Evolutionary conservation across 2,329 filamentous ascomycete species (phyloP).

Genomic region (Pseudofabraea citricarpa): DNA sequence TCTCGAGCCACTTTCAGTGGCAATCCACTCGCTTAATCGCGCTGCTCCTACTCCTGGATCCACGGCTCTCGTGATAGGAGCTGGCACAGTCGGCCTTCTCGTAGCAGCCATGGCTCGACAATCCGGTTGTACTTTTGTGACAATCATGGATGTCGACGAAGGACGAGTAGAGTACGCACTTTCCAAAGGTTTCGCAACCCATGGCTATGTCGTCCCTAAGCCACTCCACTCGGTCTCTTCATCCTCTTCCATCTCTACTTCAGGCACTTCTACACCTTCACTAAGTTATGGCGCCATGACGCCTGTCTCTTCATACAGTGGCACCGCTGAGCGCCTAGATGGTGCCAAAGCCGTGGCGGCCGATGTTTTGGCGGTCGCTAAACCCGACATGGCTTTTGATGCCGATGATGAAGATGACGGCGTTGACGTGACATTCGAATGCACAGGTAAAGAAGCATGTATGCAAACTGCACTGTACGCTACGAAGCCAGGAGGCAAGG

Average conservation of each 20-base stretch:
- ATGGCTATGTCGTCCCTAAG: conserved; percentile 49
- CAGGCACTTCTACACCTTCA: conserved; percentile 44
- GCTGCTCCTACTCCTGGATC: conserved; percentile 47
- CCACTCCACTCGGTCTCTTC: conserved; percentile 38
- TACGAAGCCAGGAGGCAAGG: conserved; percentile 63
- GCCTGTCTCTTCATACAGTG: conserved; percentile 33
- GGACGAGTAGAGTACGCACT: conserved; percentile 56
- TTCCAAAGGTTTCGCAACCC: conserved; percentile 53
- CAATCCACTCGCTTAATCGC: conserved; percentile 56
- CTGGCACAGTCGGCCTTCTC: conserved; percentile 58
- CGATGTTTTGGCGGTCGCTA: conserved; percentile 39
- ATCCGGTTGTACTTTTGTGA: conserved; percentile 54
- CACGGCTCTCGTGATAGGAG: conserved; percentile 58
- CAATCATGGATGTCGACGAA: conserved; percentile 55
- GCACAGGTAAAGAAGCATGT: conserved; percentile 70
- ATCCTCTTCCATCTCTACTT: conserved; percentile 35
- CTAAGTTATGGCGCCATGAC: conserved; percentile 29
- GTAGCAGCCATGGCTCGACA: conserved; percentile 58
- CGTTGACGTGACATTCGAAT: conserved; percentile 69
- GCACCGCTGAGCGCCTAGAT: conserved; percentile 42
- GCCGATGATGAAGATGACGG: conserved; percentile 54
- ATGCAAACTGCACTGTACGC: conserved; percentile 73
- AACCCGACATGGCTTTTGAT: conserved; percentile 23
- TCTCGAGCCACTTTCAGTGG: conserved; percentile 57
- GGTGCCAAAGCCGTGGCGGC: conserved; percentile 43